Evolutionary conservation across 306 rosid genomes (phyloP).

Genomic region (Quercus mongolica): DNA sequence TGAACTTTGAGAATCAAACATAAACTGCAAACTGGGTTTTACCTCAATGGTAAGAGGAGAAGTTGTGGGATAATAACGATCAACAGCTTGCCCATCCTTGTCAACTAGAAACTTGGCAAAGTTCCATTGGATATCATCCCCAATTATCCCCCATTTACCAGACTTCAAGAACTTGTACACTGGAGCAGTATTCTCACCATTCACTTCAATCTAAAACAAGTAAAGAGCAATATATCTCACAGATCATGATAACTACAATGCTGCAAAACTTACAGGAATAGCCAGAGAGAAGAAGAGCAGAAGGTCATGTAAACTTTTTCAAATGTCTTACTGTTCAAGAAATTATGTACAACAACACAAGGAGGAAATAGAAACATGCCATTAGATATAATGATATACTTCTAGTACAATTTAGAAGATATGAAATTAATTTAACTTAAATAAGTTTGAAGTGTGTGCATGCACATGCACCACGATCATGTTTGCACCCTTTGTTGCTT

Average conservation of each 20-base stretch:
- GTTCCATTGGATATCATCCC: conserved; percentile 88
- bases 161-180: conserved; percentile 69
- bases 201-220: conserved; percentile 72
- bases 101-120: conserved; percentile 76
- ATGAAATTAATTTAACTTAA: neutral
- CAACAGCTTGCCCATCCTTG: conserved; percentile 67
- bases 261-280: neutral
- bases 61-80: conserved; percentile 83
- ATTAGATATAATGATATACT: neutral
- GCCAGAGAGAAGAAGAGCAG: neutral
- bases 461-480: neutral
- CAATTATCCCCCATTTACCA: conserved; percentile 77
- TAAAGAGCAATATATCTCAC: neutral
- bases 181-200: conserved; percentile 64
- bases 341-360: neutral
- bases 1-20: conserved; percentile 3
- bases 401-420: neutral
- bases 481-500: neutral
- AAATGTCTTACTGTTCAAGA: neutral
- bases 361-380: neutral
- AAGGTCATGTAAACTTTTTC: neutral
- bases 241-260: neutral
- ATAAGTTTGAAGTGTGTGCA: neutral
- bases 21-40: conserved; percentile 7
- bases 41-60: conserved; percentile 86